Evolutionary conservation across 306 rosid genomes (phyloP).

Genomic region (Adenanthera pavonina): DNA sequence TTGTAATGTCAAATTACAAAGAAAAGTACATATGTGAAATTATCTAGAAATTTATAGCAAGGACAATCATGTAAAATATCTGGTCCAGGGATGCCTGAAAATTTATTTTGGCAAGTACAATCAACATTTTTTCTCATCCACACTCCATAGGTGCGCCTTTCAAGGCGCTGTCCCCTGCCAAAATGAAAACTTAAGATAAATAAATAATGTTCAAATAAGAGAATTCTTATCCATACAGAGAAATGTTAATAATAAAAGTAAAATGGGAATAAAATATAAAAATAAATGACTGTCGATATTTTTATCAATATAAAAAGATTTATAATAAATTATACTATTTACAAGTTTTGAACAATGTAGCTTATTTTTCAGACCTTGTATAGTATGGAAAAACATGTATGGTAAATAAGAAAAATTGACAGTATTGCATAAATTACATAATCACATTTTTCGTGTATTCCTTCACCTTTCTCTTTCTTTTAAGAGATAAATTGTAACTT

Average conservation of each 20-base stretch:
- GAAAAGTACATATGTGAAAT: not conserved
- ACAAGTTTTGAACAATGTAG: too few relatives aligned
- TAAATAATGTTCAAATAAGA: not conserved
- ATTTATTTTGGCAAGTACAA: not conserved
- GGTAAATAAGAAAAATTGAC: too few relatives aligned
- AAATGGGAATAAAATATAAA: not conserved
- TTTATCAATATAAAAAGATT: too few relatives aligned
- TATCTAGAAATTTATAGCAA: not conserved
- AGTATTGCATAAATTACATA: not conserved
- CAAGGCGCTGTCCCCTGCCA: not conserved
- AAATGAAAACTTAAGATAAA: not conserved
- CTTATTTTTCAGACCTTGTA: too few relatives aligned
- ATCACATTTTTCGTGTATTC: not conserved
- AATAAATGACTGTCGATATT: not conserved
- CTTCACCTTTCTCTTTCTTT: not conserved
- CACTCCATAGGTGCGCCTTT: not conserved
- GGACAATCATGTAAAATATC: not conserved
- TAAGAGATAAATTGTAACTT: not conserved
- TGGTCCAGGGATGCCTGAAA: not conserved
- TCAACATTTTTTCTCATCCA: not conserved
- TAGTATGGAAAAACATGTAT: too few relatives aligned
- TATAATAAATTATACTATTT: too few relatives aligned
- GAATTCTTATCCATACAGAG: not conserved
- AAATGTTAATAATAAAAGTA: not conserved
- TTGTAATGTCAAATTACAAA: not conserved